Base-by-base conservation (phyloP, 257 asterid genomes). In the Solanum tarijense region DNA sequence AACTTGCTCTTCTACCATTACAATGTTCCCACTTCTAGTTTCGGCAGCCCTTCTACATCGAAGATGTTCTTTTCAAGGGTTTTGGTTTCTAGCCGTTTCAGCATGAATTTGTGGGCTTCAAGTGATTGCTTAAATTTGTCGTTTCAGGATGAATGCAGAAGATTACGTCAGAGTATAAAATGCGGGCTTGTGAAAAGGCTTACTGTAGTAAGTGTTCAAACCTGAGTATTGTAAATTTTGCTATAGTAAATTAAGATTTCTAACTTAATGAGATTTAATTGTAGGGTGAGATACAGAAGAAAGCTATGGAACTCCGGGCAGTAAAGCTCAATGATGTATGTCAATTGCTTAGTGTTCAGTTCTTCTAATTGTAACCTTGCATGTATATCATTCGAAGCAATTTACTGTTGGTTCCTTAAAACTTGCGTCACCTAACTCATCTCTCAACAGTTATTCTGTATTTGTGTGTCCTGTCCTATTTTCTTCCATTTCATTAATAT, bases 101-200 rank as follows among this genome's bases (percentile, higher is more conserved):
- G 31, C 86, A 66, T 79, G 83, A 62, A 9, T 25, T 81, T 81
- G 60, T 69, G 58, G 86, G 27, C 23, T 69, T 55, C 27, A 84
- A 34, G 39, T 46, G 78, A 85, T 88, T 43, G 58, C 62, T 27
- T 32, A 62, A 84, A 71, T 39, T 66, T 72, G 85, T 34, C 79
- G 35, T 32, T 83, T 68, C 94, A 96, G 99, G 99, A 95, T 36
- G 99, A 95, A 91, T 96, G 99, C 92, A 87, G 91, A 89, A 94
- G 95, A 87, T 90, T 96, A 74, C 98, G 95, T 78, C 98, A 96
- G 90, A 93, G 95, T 93, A 93, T 96, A 83, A 92, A 95, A 91
- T 94, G 93, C 38, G 98, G 98, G 87, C 97, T 94, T 87, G 95
- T 93, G 91, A 91, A 93, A 89, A 95, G 86, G 73, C 91, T 91